Base-by-base conservation (phyloP, 805 yeast species). In the Metschnikowia matae region DNA sequence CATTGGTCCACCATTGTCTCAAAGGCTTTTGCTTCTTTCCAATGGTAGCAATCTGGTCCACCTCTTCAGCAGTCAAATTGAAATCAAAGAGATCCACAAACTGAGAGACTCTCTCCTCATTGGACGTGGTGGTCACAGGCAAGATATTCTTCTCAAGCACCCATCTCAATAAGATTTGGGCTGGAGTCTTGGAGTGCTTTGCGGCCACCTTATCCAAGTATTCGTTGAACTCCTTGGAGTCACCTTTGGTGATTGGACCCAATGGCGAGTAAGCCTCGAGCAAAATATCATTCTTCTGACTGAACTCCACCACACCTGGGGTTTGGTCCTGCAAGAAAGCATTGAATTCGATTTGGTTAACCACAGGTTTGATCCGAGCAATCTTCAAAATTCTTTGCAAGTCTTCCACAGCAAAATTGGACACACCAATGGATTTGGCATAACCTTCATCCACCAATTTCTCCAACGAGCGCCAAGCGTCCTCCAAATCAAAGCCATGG, bases 371-470 rank as follows among this genome's bases (percentile, higher is more conserved):
- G 48, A 58, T 51, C 4, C 48, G 42, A 23, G 60, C 60, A n/a
- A 54, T 31, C 23, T 69, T 64, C 43, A 77, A 59, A 14, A 84
- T 59, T 41, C 63, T 58, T 53, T 81, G 65, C 49, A 83, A 63
- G 52, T 77, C 75, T 31, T 69, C 69, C 2, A 73, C 72, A 8
- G 75, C 60, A 56, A 80, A 83, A 60, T 83, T 84, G 5, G 88
- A 83, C 41, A 84, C 85, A 46, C 85, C 85, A 58, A 81, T 80
- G 55, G 71, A 72, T 57, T 77, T 79, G 48, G 79, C 82, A 54
- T 73, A 73, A 5, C 87, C 87, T 15, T 75, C 77, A 38, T 74
- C 75, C 54, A 73, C 70, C 20, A 80, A 58, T 48, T 69, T 63
- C 58, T 82, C 84, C 67, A 79, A 53, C 21, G 70, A 64, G 40